Conservation (phyloP, 2,329 filamentous ascomycete species). For the Ophiobolus disseminans region DNA sequence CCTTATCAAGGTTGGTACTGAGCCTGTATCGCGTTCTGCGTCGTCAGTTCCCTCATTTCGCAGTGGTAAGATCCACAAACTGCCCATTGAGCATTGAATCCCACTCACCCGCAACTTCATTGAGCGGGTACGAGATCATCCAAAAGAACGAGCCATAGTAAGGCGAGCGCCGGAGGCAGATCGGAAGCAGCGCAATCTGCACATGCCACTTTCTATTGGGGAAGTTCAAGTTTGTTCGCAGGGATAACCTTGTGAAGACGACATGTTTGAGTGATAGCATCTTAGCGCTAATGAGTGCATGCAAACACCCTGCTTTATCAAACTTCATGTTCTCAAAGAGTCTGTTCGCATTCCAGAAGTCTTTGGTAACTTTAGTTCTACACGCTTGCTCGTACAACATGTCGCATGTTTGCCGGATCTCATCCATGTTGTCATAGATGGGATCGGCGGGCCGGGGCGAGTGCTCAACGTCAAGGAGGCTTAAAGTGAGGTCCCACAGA, state of each 20-base stretch:
- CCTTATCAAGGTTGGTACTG: too few relatives aligned
- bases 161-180: conserved; percentile 2
- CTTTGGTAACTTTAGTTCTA: conserved; percentile 2
- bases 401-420: background rate
- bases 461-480: background rate
- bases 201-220: too few relatives aligned
- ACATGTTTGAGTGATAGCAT: conserved; percentile 1
- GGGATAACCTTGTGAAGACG: background rate
- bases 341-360: conserved; percentile 4
- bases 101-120: too few relatives aligned
- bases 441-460: background rate
- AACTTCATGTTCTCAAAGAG: background rate
- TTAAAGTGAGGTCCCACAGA: background rate
- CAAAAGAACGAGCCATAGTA: conserved; percentile 9
- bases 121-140: conserved; percentile 4
- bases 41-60: too few relatives aligned
- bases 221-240: background rate
- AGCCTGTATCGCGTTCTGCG: too few relatives aligned
- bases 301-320: background rate
- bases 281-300: background rate
- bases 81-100: background rate
- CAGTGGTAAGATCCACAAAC: background rate
- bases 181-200: conserved; percentile 7
- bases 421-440: background rate
- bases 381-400: background rate